These are phyloP conservation scores for Ambrosiella beaveri DNA, from an alignment of 2,329 filamentous ascomycete species.

Conservation along the genomic window DNA sequence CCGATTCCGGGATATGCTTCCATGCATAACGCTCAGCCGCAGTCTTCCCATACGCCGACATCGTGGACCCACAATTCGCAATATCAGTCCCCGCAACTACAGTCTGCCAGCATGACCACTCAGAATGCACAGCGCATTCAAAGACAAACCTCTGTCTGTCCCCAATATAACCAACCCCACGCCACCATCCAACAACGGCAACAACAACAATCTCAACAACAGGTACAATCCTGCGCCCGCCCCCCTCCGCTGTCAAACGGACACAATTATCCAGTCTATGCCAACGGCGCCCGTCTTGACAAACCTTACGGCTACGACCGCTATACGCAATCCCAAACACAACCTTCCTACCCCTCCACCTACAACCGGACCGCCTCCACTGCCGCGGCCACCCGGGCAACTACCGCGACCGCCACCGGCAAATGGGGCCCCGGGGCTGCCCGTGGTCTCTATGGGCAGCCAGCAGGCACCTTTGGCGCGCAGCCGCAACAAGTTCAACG, in stretches of 20 bases:
- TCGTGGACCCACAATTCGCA: background rate
- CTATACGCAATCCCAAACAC: too few relatives aligned
- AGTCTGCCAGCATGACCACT: background rate
- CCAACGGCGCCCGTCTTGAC: background rate
- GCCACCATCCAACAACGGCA: background rate
- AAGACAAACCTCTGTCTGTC: background rate
- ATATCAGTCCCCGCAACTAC: background rate
- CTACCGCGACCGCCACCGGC: too few relatives aligned
- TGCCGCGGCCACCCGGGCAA: too few relatives aligned
- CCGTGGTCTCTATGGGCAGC: background rate
- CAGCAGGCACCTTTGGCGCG: background rate
- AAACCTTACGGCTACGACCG: background rate
- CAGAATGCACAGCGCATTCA: slow-evolving; percentile 13
- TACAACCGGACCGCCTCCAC: too few relatives aligned
- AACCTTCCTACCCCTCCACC: too few relatives aligned
- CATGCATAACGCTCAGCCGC: too few relatives aligned
- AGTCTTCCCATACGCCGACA: too few relatives aligned
- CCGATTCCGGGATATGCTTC: background rate
- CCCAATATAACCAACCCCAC: background rate
- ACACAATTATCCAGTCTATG: background rate
- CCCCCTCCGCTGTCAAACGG: background rate
- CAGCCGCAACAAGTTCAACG: background rate
- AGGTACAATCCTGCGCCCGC: too few relatives aligned
- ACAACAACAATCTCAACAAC: background rate
- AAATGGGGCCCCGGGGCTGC: too few relatives aligned